A percentile compares a stretch with the other conserved stretches of the same genome.
Conservation (phyloP, 2,329 filamentous ascomycete genomes). For the Phoma herbarum region DNA sequence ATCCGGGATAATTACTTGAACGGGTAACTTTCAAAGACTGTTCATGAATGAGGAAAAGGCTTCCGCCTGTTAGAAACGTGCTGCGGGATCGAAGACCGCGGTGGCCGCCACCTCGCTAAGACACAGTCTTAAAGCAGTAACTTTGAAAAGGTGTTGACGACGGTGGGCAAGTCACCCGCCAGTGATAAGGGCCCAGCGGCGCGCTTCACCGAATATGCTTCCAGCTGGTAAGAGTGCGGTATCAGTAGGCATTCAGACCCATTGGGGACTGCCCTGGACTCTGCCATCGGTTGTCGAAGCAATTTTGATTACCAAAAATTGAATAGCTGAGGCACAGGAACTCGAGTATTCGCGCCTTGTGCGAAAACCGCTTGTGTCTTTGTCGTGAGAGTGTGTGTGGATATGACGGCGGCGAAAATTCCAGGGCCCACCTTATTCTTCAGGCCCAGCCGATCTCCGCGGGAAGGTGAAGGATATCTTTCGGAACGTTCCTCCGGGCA, state of each 20-base stretch:
- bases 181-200: neutral
- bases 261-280: neutral
- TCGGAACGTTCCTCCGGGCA: neutral
- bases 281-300: neutral
- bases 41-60: neutral
- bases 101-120: neutral
- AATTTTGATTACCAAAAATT: neutral
- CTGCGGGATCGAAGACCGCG: too few species aligned
- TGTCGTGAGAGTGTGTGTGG: neutral
- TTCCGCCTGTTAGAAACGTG: neutral
- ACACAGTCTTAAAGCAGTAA: neutral
- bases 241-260: neutral
- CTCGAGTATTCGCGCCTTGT: neutral
- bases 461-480: neutral
- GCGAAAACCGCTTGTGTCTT: neutral
- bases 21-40: neutral
- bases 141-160: too few species aligned
- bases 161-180: neutral
- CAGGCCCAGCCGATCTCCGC: neutral
- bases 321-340: neutral
- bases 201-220: too few species aligned
- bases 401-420: neutral
- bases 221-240: too few species aligned
- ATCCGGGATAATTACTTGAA: neutral
- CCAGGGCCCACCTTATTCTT: neutral